Percentiles rank a stretch among this genome's conserved stretches.
phyloP scores from a whole-genome alignment of 192 early-diverging fungal genomes.

The Phycomyces blakesleeanus region DNA sequence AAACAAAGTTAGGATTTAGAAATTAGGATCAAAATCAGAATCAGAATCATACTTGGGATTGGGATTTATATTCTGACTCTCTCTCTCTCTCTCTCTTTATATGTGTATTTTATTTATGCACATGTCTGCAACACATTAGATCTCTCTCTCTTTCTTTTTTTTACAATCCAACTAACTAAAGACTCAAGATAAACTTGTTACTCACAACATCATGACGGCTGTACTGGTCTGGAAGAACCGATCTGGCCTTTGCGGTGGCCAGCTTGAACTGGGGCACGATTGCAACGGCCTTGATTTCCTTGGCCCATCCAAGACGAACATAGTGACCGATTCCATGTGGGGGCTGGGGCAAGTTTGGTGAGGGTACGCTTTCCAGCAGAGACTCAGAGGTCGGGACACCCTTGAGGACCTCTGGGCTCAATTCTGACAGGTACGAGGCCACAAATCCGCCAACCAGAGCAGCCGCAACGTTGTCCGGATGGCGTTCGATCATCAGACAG shows the following conservation, averaged over 20 bases:
- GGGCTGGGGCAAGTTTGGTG: conserved; percentile 43
- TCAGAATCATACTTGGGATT: too few relatives aligned
- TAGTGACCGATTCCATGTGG: conserved; percentile 66
- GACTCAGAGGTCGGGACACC: conserved; percentile 50
- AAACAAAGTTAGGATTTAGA: neutral
- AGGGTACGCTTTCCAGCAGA: conserved; percentile 31
- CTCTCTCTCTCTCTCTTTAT: too few relatives aligned
- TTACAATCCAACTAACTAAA: too few relatives aligned
- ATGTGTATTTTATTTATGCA: too few relatives aligned
- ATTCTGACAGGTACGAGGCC: conserved; percentile 73
- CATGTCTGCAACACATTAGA: too few relatives aligned
- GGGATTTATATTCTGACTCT: too few relatives aligned
- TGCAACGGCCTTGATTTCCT: conserved; percentile 68
- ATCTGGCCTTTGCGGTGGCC: conserved; percentile 86
- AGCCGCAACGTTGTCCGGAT: conserved; percentile 97
- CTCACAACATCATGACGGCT: conserved; percentile 76
- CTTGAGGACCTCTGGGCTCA: conserved; percentile 40
- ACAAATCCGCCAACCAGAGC: conserved; percentile 94
- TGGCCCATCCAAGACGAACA: conserved; percentile 62
- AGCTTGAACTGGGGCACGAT: conserved; percentile 91
- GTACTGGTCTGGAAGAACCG: conserved; percentile 78
- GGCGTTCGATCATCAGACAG: conserved; percentile 89
- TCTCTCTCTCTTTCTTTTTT: too few relatives aligned
- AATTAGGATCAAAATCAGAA: neutral
- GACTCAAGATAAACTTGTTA: too few relatives aligned